Base-by-base conservation (phyloP, 805 yeast genomes). In the Clavispora phyllophila region DNA sequence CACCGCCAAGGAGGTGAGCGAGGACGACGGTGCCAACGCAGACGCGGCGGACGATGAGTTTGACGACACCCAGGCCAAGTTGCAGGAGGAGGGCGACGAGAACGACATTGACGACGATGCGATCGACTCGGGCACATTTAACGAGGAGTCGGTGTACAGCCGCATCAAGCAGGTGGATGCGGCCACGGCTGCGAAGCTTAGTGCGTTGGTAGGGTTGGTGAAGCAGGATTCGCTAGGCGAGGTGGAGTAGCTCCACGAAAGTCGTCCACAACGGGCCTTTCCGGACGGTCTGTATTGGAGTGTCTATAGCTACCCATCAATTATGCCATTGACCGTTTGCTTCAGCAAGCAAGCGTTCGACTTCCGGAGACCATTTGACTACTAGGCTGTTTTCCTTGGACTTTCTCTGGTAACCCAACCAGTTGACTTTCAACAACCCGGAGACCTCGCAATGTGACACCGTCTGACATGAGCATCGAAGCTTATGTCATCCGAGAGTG, bases 131-230 rank as follows among this genome's bases (percentile, higher is more conserved):
- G 42, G 40, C 9, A 32, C 34, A 9, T 45, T 38, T 10, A 43
- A 33, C 33, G 51, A 46, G 43, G 54, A 44, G 27, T 27, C 41
- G 37, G 54, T 75, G 12, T 49, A 72, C 40, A 51, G 57, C 23
- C 61, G 73, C 29, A 55, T 76, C 32, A 58, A 61, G 37, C 55
- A 48, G 39, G 56, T 64, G 47, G 70, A 72, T 45, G 65, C 65
- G 5, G 57, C 64, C 9, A 61, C 70, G 13, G 60, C 69, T 1
- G 53, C 50, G 9, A 59, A 62, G 43, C 46, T 72, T 15, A 41
- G 45, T 8, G 49, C 54, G 15, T 50, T 72, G 28, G 55, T 60
- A 24, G 75, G 73, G 3, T 55, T 70, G 28, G 56, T 72, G 22
- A 71, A 62, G 49, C 77, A 72, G 33, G 63, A 59, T 37, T 45